Conservation (phyloP, 164 flowering plant genomes). For the Berberis vulgaris region DNA sequence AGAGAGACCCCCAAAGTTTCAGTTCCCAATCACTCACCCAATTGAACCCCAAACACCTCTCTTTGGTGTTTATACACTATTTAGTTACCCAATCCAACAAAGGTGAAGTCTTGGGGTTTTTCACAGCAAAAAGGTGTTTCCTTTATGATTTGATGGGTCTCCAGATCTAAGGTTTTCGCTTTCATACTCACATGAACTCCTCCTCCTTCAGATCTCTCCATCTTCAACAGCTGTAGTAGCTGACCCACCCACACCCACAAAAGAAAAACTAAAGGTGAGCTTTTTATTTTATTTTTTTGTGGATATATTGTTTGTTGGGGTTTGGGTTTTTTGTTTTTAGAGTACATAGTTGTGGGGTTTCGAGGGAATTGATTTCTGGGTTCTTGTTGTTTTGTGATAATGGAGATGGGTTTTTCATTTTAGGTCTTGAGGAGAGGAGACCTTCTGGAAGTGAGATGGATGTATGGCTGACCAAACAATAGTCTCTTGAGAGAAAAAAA, state of each 20-base stretch:
- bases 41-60: neutral
- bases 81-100: neutral
- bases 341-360: neutral
- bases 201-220: constrained; percentile 18
- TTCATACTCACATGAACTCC: constrained; percentile 14
- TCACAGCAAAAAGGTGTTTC: neutral
- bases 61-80: neutral
- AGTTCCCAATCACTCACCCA: neutral
- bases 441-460: constrained; percentile 11
- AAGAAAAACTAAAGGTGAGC: constrained; percentile 6
- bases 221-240: constrained; percentile 7
- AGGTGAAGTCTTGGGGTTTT: neutral
- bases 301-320: neutral
- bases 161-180: constrained; percentile 26
- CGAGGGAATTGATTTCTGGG: constrained; percentile 8
- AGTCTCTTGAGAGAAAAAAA: neutral
- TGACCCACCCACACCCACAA: constrained; percentile 1
- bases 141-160: constrained; percentile 19
- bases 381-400: neutral
- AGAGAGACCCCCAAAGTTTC: neutral
- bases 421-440: constrained; percentile 1
- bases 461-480: constrained; percentile 10
- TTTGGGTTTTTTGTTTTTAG: neutral
- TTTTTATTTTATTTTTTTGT: neutral
- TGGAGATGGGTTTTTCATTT: constrained; percentile 8